phyloP scores from a whole-genome alignment of 2,329 filamentous ascomycete species.

The Paradendryphiella salina region DNA sequence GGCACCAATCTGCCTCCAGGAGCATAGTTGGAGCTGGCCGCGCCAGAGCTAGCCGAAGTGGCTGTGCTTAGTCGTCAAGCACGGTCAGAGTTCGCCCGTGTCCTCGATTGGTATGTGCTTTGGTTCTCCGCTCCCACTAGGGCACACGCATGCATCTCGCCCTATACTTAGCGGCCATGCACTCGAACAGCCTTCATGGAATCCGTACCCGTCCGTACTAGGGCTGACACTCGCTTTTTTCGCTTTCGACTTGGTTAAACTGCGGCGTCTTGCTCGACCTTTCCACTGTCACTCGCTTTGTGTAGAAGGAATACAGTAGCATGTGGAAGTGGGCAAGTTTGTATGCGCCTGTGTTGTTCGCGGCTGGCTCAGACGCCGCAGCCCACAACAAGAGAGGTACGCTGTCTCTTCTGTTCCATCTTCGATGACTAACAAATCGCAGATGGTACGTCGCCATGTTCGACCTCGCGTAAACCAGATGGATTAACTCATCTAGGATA shows the following conservation, averaged over 20 bases:
- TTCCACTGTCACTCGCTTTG: conserved; percentile 28
- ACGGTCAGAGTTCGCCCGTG: conserved; percentile 16
- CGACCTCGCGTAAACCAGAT: background rate
- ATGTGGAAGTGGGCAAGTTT: conserved; percentile 31
- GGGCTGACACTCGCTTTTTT: conserved; percentile 9
- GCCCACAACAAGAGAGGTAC: conserved; percentile 23
- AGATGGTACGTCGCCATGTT: conserved; percentile 24
- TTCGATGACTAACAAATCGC: conserved; percentile 9
- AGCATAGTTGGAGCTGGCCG: background rate
- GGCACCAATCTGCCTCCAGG: background rate
- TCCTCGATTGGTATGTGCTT: conserved; percentile 25
- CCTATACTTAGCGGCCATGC: conserved; percentile 32
- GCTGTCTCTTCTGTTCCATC: conserved; percentile 5
- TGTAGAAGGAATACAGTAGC: conserved; percentile 17
- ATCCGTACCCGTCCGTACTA: conserved; percentile 4
- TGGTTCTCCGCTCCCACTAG: conserved; percentile 20
- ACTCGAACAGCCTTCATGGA: conserved; percentile 9
- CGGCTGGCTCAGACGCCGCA: conserved; percentile 17
- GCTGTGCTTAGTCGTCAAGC: conserved; percentile 22
- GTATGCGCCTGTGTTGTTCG: conserved; percentile 23
- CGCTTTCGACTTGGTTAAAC: conserved; percentile 7
- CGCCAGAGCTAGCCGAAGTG: background rate
- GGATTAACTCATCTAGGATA: conserved; percentile 4
- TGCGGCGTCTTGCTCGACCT: conserved; percentile 16
- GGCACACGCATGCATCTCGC: conserved; percentile 30